Conservation (phyloP, 2,329 filamentous ascomycete species). For the Colletotrichum liaoningense region DNA sequence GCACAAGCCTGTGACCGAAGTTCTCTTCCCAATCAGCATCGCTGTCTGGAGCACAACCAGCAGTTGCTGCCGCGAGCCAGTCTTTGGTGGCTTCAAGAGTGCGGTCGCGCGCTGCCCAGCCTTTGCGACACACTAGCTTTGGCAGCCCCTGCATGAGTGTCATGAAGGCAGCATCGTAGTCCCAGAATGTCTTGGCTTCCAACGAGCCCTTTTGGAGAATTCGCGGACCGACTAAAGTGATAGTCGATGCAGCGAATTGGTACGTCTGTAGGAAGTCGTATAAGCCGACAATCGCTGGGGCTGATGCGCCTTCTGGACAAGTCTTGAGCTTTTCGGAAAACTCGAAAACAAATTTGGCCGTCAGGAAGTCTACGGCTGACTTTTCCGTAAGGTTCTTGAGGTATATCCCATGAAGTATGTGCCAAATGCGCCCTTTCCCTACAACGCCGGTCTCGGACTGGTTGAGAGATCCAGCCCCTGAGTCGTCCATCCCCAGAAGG, state of each 20-base stretch:
- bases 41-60: slow-evolving; percentile 8
- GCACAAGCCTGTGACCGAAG: slow-evolving; percentile 40
- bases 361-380: background rate
- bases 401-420: slow-evolving; percentile 39
- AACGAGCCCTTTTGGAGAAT: slow-evolving; percentile 36
- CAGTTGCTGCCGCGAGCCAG: slow-evolving; percentile 37
- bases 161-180: slow-evolving; percentile 40
- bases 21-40: slow-evolving; percentile 38
- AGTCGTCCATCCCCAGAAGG: slow-evolving; percentile 37
- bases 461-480: slow-evolving; percentile 36
- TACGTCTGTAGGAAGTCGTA: slow-evolving; percentile 39
- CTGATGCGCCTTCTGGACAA: background rate
- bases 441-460: slow-evolving; percentile 28
- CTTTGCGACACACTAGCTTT: slow-evolving; percentile 38
- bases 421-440: slow-evolving; percentile 38
- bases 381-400: slow-evolving; percentile 12
- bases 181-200: slow-evolving; percentile 39
- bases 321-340: slow-evolving; percentile 1
- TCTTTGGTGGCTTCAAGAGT: slow-evolving; percentile 35
- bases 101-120: slow-evolving; percentile 38
- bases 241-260: slow-evolving; percentile 40
- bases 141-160: slow-evolving; percentile 38
- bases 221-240: slow-evolving; percentile 35
- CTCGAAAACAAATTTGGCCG: background rate
- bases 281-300: slow-evolving; percentile 33